phyloP scores from a whole-genome alignment of 2,329 filamentous ascomycete species.

The Cadophora sp. region DNA sequence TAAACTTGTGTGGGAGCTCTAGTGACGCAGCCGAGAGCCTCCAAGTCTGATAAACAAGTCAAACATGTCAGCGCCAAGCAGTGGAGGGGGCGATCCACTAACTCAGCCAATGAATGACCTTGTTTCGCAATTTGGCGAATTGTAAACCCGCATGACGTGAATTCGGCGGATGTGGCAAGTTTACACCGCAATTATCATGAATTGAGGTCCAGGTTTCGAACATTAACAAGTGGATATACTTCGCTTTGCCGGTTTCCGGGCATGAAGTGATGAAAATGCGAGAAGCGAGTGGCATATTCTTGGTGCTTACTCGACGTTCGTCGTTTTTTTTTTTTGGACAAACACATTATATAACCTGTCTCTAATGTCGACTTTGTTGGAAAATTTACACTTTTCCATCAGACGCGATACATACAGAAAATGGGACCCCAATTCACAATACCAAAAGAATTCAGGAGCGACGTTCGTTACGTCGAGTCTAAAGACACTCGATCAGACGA shows the following conservation, averaged over 20 bases:
- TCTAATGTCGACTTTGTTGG: too few relatives aligned
- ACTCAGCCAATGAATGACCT: neutral
- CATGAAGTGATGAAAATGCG: neutral
- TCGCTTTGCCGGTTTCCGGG: too few relatives aligned
- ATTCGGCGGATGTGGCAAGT: neutral
- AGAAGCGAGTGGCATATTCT: neutral
- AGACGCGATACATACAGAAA: neutral
- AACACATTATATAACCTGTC: too few relatives aligned
- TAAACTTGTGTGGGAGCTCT: too few relatives aligned
- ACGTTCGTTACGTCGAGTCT: conserved; percentile 15
- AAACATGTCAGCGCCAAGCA: too few relatives aligned
- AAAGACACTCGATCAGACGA: conserved; percentile 44
- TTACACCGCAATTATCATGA: neutral
- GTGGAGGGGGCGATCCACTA: neutral
- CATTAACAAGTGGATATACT: neutral
- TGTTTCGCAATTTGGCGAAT: conserved; percentile 2
- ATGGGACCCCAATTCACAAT: conserved; percentile 11
- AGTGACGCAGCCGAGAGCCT: neutral
- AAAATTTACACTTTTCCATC: too few relatives aligned
- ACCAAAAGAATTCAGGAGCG: conserved; percentile 2
- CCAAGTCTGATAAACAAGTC: neutral
- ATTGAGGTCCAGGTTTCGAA: neutral
- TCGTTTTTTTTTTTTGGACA: too few relatives aligned
- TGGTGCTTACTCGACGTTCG: neutral
- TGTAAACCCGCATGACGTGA: neutral